phyloP scores from a whole-genome alignment of 2,329 filamentous ascomycete species.

The Cordyceps pruinosa region DNA sequence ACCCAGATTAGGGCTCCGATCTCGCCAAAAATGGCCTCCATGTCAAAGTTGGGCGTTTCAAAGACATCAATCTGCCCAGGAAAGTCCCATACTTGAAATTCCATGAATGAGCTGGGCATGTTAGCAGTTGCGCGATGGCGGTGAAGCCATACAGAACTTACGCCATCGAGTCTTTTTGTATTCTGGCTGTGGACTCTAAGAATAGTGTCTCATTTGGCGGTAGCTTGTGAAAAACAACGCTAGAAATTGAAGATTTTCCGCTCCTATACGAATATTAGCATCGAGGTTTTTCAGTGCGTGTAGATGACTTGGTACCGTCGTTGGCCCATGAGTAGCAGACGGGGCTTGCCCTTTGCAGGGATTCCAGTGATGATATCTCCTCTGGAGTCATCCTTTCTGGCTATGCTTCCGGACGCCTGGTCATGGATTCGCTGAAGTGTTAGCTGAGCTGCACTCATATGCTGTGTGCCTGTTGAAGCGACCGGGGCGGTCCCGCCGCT shows the following conservation, averaged over 20 bases:
- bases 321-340: conserved; percentile 89
- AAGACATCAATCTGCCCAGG: conserved; percentile 88
- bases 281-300: background rate
- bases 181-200: conserved; percentile 86
- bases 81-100: conserved; percentile 97
- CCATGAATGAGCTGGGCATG: conserved; percentile 80
- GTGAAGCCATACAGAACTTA: conserved; percentile 41
- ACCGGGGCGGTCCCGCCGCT: background rate
- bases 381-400: conserved; percentile 42
- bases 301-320: conserved; percentile 55
- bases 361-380: conserved; percentile 37
- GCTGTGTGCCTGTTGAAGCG: background rate
- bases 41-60: conserved; percentile 80
- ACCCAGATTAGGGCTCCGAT: conserved; percentile 97
- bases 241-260: conserved; percentile 96
- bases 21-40: conserved; percentile 88
- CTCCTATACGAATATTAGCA: conserved; percentile 51
- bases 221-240: conserved; percentile 98
- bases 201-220: conserved; percentile 93
- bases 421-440: conserved; percentile 56
- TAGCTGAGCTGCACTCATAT: conserved; percentile 50
- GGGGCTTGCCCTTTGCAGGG: conserved; percentile 63
- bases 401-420: conserved; percentile 50
- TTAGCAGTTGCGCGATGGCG: background rate
- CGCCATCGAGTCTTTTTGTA: conserved; percentile 94